Base-by-base conservation (phyloP, 805 yeast species). In the Candida silvatica region DNA sequence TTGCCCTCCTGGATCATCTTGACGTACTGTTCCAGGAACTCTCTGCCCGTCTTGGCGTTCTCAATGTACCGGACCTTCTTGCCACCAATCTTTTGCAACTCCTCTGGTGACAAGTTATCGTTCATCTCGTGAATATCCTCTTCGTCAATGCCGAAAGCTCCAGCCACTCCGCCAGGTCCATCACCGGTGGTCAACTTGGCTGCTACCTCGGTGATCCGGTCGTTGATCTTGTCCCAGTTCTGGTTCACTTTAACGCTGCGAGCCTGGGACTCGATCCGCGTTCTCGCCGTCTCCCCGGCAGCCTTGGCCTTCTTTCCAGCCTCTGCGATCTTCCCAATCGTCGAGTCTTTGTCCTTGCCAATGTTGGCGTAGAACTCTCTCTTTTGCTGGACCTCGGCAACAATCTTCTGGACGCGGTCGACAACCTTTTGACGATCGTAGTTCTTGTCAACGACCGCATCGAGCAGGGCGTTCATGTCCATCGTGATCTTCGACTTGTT, bases 111-210 rank as follows among this genome's bases (percentile, higher is more conserved):
- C 29, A 55, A 35, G 16, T 51, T 60, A 38, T 57, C 39, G 38
- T 70, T 67, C 49, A 66, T 58, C 32, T 71, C 77, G 29, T 60
- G 54, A 25, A 68, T 35, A 32, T 71, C 76, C 2, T 56, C 65
- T 2, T 41, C 43, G 25, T 52, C 50, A 3, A 69, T 36, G 2
- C 76, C 76, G 31, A 68, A 51, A 30, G 43, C 12, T 14, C 27
- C 31, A 27, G 20, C 31, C 6, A 36, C 12, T 7, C 27, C 41
- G 11, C n/a, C 14, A 14, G 32, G 36, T 2, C 24, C 23, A 46
- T 59, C 15, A 37, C 47, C 34, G 51, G 53, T 22, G 8, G 37
- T 27, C 4, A 40, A 34, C 2, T 35, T 15, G 3, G 40, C 42
- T 4, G 52, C 49, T 11, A 45, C 24, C 5, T 34, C 41, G 28